phyloP scores from a whole-genome alignment of 305 asterid species.

The Rubia peregrina region DNA sequence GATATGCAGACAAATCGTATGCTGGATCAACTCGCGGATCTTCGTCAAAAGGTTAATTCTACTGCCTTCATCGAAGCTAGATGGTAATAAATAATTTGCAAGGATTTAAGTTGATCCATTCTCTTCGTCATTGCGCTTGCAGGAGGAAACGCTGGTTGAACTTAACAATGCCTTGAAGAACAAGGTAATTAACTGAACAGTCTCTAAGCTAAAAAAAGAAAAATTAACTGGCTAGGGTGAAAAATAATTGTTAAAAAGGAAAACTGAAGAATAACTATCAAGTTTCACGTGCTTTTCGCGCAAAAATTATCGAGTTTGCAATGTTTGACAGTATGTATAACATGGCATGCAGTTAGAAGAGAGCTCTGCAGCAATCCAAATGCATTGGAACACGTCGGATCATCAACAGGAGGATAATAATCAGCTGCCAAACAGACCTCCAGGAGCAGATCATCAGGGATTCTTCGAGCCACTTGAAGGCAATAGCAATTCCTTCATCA shows the following conservation, averaged over 20 bases:
- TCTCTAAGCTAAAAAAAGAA: too few relatives aligned
- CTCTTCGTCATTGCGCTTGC: neutral
- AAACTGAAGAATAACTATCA: too few relatives aligned
- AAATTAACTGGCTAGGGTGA: neutral
- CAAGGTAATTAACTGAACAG: constrained; percentile 22
- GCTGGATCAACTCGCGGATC: constrained; percentile 30
- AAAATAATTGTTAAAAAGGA: neutral
- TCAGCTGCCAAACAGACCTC: constrained; percentile 10
- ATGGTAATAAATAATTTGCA: neutral
- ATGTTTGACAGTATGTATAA: too few relatives aligned
- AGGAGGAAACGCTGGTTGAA: constrained; percentile 30
- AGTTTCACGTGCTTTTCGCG: too few relatives aligned
- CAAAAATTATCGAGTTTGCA: too few relatives aligned
- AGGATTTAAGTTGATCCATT: neutral
- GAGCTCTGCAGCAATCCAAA: constrained; percentile 15
- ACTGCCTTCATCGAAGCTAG: neutral
- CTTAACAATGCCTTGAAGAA: constrained; percentile 26
- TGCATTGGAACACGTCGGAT: constrained; percentile 22
- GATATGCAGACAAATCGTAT: constrained; percentile 28
- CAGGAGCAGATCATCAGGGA: constrained; percentile 13
- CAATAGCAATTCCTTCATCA: constrained; percentile 21
- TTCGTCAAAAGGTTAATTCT: constrained; percentile 28
- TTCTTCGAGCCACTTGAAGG: constrained; percentile 21
- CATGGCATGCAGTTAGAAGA: constrained; percentile 30
- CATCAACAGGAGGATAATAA: constrained; percentile 10